Evolutionary conservation across 148 eudicot species (phyloP).

Genomic region (Rhododendron mucronatum): DNA sequence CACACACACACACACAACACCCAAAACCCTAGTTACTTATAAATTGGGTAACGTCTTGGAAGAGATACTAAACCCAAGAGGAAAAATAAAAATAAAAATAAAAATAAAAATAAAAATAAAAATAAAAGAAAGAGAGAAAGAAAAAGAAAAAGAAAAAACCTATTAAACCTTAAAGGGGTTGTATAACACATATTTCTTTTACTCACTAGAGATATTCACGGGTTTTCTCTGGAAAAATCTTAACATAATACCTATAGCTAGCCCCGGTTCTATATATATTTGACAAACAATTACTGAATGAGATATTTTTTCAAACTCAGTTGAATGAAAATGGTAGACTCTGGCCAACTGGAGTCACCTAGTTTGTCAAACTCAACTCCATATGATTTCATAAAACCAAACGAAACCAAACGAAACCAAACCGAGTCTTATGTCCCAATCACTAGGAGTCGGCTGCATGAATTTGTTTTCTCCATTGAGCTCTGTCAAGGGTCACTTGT

Average conservation of each 20-base stretch:
- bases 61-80: not conserved
- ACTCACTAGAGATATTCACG: not conserved
- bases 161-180: not conserved
- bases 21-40: not conserved
- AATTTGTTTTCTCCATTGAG: too few relatives aligned
- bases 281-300: not conserved
- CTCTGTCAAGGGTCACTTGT: too few relatives aligned
- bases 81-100: not conserved
- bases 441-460: too few relatives aligned
- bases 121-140: not conserved
- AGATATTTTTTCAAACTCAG: too few relatives aligned
- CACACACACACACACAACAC: too few relatives aligned
- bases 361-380: not conserved
- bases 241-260: too few relatives aligned
- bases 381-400: too few relatives aligned
- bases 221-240: not conserved
- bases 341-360: not conserved
- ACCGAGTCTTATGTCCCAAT: too few relatives aligned
- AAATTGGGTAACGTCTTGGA: not conserved
- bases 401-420: too few relatives aligned
- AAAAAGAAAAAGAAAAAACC: not conserved
- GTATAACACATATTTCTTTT: not conserved
- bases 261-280: too few relatives aligned
- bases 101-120: not conserved
- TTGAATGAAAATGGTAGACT: not conserved